Conservation (phyloP, 805 yeast genomes). For the Sugiyamaella chiloensis region DNA sequence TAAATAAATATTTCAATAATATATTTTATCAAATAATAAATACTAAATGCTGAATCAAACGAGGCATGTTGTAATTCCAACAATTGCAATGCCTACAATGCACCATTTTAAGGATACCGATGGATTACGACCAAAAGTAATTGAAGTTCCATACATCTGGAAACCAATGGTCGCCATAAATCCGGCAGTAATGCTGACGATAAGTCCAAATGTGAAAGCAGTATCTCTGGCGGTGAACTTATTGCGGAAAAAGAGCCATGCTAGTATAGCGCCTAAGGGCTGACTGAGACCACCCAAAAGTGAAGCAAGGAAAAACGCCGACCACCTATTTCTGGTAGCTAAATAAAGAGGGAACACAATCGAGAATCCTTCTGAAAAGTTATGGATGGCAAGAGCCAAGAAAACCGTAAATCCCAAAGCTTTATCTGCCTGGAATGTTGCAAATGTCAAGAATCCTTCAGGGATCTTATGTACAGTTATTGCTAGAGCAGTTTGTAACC, state of each 20-base stretch:
- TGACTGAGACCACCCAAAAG: slow-evolving; percentile 80
- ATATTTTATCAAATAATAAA: too few relatives aligned
- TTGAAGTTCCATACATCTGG: slow-evolving; percentile 82
- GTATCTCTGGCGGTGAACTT: slow-evolving; percentile 36
- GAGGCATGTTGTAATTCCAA: slow-evolving; percentile 40
- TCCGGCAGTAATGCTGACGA: slow-evolving; percentile 77
- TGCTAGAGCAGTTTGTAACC: slow-evolving; percentile 85
- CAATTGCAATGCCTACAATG: slow-evolving; percentile 55
- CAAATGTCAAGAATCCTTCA: slow-evolving; percentile 88
- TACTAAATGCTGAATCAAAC: neutral
- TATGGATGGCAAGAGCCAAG: slow-evolving; percentile 81
- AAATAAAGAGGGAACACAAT: slow-evolving; percentile 88
- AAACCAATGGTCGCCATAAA: slow-evolving; percentile 76
- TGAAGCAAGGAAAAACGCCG: slow-evolving; percentile 65
- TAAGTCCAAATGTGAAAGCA: slow-evolving; percentile 50
- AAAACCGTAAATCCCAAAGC: slow-evolving; percentile 76
- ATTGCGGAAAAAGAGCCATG: slow-evolving; percentile 48
- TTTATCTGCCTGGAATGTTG: slow-evolving; percentile 66
- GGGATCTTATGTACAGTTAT: slow-evolving; percentile 88
- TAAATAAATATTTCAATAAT: too few relatives aligned
- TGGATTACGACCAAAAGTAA: slow-evolving; percentile 73
- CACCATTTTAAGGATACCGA: slow-evolving; percentile 57
- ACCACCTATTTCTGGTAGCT: slow-evolving; percentile 57
- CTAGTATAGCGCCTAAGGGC: slow-evolving; percentile 83
- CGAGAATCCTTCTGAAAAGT: slow-evolving; percentile 89